Conservation (phyloP, 257 asterid species). For the Thymus mandschuricus region DNA sequence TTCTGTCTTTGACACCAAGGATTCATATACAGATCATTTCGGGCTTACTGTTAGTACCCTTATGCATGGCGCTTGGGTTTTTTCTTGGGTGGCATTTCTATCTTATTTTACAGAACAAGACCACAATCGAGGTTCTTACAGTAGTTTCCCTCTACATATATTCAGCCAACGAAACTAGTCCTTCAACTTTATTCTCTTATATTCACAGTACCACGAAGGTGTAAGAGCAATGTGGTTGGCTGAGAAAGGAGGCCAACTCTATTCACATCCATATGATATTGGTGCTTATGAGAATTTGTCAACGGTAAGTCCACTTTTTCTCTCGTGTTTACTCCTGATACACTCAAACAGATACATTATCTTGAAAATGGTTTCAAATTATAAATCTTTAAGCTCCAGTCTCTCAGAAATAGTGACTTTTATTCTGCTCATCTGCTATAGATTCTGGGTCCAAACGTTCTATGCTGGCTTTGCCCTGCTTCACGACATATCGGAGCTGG, state of each 20-base stretch:
- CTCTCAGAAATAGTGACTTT: conserved; percentile 20
- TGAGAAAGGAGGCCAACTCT: conserved; percentile 78
- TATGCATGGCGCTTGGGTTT: conserved; percentile 65
- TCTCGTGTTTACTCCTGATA: conserved; percentile 1
- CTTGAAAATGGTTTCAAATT: not conserved
- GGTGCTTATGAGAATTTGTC: conserved; percentile 75
- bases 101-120: conserved; percentile 73
- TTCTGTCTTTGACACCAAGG: conserved; percentile 28
- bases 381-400: not conserved
- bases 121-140: conserved; percentile 80
- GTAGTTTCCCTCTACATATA: conserved; percentile 12
- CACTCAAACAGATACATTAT: too few species aligned
- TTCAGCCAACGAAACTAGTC: not conserved
- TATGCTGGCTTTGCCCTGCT: conserved; percentile 74
- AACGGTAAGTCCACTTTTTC: conserved; percentile 51
- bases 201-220: conserved; percentile 82
- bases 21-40: conserved; percentile 64
- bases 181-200: conserved; percentile 22
- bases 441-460: conserved; percentile 77
- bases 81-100: conserved; percentile 81
- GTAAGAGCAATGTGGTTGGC: conserved; percentile 86
- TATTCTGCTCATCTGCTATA: conserved; percentile 39
- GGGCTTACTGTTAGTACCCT: conserved; percentile 68
- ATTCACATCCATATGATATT: conserved; percentile 81
- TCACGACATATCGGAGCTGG: conserved; percentile 66